A percentile compares a stretch with the other conserved stretches of the same genome.
Evolutionary conservation across 1,139 yeast genomes (phyloP).

Genomic region (Groenewaldozyma auringiensis): DNA sequence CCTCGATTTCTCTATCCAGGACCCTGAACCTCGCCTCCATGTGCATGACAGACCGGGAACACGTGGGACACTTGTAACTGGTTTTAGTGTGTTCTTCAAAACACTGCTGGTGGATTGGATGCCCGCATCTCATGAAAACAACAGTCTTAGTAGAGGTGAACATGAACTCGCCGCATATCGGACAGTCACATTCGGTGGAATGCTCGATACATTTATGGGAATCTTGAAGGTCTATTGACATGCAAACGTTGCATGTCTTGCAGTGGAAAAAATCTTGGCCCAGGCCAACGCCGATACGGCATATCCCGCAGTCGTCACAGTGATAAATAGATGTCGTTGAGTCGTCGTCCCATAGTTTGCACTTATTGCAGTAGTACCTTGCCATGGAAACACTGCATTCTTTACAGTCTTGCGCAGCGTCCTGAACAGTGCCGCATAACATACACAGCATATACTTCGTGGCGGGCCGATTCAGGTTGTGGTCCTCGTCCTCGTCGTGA

Average conservation of each 20-base stretch:
- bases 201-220: slow-evolving; percentile 79
- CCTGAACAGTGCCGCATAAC: slow-evolving; percentile 69
- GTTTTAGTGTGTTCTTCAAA: slow-evolving; percentile 72
- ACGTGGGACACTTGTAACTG: slow-evolving; percentile 84
- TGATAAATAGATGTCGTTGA: slow-evolving; percentile 76
- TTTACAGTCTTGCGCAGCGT: slow-evolving; percentile 61
- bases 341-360: slow-evolving; percentile 72
- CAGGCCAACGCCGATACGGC: slow-evolving; percentile 80
- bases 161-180: slow-evolving; percentile 86
- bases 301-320: slow-evolving; percentile 87
- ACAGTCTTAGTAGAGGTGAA: slow-evolving; percentile 80
- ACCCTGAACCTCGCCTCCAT: slow-evolving; percentile 86
- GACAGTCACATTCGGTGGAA: slow-evolving; percentile 86
- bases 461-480: slow-evolving; percentile 54
- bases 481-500: slow-evolving; percentile 58
- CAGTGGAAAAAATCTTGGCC: slow-evolving; percentile 90
- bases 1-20: slow-evolving; percentile 70
- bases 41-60: slow-evolving; percentile 74
- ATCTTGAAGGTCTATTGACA: slow-evolving; percentile 68
- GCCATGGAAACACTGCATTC: slow-evolving; percentile 64
- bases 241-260: slow-evolving; percentile 81
- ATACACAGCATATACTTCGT: slow-evolving; percentile 72
- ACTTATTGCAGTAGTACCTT: slow-evolving; percentile 64
- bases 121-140: slow-evolving; percentile 92
- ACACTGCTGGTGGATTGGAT: slow-evolving; percentile 82